Evolutionary conservation across 306 rosid genomes (phyloP).

Genomic region (Fagus crenata): DNA sequence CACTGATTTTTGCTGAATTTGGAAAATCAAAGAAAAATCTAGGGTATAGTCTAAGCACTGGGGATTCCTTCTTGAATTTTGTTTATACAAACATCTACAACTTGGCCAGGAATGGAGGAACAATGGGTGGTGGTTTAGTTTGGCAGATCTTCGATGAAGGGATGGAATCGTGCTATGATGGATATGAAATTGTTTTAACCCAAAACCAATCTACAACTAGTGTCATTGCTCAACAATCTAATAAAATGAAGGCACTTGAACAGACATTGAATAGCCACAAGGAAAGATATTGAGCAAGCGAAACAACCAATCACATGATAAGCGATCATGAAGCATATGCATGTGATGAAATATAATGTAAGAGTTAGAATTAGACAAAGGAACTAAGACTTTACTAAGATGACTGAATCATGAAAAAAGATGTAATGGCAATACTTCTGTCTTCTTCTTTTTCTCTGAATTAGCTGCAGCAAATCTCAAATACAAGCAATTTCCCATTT

Average conservation of each 20-base stretch:
- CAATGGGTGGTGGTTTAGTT: constrained; percentile 48
- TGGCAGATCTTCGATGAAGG: constrained; percentile 56
- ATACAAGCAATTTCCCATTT: too few relatives aligned
- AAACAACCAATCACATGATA: neutral
- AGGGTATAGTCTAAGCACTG: constrained; percentile 22
- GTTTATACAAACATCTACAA: constrained; percentile 37
- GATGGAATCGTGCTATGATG: constrained; percentile 46
- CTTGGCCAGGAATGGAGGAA: constrained; percentile 39
- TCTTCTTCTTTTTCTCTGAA: too few relatives aligned
- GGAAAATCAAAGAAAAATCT: constrained; percentile 46
- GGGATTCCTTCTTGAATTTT: constrained; percentile 37
- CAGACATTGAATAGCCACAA: constrained; percentile 10
- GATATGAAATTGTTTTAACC: constrained; percentile 51
- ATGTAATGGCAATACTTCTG: too few relatives aligned
- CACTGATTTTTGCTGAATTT: constrained; percentile 49
- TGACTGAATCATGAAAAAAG: too few relatives aligned
- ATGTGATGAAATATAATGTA: neutral
- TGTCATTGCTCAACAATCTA: constrained; percentile 47
- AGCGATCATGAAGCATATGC: too few relatives aligned
- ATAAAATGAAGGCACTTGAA: constrained; percentile 34
- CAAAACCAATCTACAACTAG: constrained; percentile 32
- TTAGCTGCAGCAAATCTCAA: too few relatives aligned
- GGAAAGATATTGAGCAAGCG: neutral
- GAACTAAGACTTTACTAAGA: neutral
- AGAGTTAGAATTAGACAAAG: neutral